phyloP scores from a whole-genome alignment of 352 stramenopile species.

The Globisporangium abappressorium region DNA sequence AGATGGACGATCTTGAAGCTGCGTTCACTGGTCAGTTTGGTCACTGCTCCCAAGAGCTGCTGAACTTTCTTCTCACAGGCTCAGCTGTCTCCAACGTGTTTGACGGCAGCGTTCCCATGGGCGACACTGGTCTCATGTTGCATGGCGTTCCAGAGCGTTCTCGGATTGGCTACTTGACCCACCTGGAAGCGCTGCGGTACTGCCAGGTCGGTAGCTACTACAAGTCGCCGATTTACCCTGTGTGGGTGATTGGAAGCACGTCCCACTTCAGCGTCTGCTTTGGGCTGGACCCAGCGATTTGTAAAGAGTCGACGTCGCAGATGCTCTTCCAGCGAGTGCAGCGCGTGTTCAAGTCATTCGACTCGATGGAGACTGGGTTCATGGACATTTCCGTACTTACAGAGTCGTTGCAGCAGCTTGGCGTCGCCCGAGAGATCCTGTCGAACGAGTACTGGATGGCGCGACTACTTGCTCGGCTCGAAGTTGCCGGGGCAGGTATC shows the following conservation, averaged over 20 bases:
- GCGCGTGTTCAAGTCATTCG: constrained; percentile 87
- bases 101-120: constrained; percentile 75
- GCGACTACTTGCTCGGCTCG: constrained; percentile 47
- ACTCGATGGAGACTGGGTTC: constrained; percentile 87
- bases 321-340: constrained; percentile 83
- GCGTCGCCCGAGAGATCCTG: constrained; percentile 47
- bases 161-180: constrained; percentile 84
- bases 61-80: constrained; percentile 84
- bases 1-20: constrained; percentile 73
- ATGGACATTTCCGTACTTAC: constrained; percentile 63
- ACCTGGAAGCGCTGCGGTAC: constrained; percentile 89
- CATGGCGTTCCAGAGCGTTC: constrained; percentile 51
- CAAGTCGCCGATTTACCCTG: constrained; percentile 82
- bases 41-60: constrained; percentile 82
- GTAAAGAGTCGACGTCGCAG: constrained; percentile 65
- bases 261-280: constrained; percentile 92
- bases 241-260: constrained; percentile 90
- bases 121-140: constrained; percentile 70
- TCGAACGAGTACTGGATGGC: constrained; percentile 65
- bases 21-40: constrained; percentile 70
- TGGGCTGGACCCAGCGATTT: constrained; percentile 47
- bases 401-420: constrained; percentile 66
- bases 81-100: constrained; percentile 81
- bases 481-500: constrained; percentile 82
- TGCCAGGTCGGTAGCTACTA: constrained; percentile 90